These are phyloP conservation scores for Corymbia citriodora DNA, from an alignment of 441 rosid genomes.

Conservation along the genomic window DNA sequence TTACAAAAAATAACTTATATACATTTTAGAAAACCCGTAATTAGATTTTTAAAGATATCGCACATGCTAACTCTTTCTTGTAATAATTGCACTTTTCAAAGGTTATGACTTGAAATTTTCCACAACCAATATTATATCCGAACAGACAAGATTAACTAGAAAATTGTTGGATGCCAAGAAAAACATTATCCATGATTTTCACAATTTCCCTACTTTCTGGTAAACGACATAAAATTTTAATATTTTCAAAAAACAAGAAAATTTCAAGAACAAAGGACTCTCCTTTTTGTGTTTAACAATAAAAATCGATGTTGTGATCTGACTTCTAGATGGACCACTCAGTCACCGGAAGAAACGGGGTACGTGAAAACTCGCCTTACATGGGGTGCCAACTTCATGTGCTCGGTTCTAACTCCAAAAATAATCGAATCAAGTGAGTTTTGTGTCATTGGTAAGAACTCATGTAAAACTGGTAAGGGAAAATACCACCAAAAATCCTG, in stretches of 20 bases:
- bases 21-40: background rate
- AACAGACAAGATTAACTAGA: no score
- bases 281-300: accelerated
- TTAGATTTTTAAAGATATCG: background rate
- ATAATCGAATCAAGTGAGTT: no score
- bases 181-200: background rate
- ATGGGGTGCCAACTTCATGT: background rate
- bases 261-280: background rate
- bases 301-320: background rate
- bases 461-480: no score
- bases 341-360: accelerated
- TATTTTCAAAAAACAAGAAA: background rate
- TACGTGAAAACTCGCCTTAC: no score
- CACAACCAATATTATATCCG: no score
- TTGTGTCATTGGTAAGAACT: no score
- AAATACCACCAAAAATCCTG: no score
- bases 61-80: no score
- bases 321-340: background rate
- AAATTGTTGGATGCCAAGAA: background rate
- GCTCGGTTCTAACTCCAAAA: background rate
- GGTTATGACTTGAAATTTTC: no score
- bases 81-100: background rate
- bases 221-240: background rate
- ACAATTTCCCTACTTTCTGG: background rate
- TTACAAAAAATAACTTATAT: background rate